These are phyloP conservation scores for Anaeramoeba ignava DNA, from an alignment of 78 protist species.

Conservation along the genomic window DNA sequence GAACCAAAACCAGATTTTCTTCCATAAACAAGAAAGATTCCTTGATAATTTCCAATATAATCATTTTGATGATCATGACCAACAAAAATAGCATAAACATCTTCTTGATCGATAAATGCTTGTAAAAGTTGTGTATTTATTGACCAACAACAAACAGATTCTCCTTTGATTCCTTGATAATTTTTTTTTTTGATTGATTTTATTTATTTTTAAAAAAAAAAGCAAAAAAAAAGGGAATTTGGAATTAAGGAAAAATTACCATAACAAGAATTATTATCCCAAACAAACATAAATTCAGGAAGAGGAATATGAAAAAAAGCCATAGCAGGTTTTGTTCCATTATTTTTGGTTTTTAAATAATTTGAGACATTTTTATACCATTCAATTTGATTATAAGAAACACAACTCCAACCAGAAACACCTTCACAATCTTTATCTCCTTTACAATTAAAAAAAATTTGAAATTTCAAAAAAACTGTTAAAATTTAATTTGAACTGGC, in stretches of 20 bases:
- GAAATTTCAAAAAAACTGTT: too few species aligned
- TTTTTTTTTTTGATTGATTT: too few species aligned
- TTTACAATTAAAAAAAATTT: too few species aligned
- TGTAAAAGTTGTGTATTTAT: conserved; percentile 42
- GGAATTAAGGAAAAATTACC: too few species aligned
- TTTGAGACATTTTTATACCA: conserved; percentile 25
- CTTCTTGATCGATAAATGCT: conserved; percentile 38
- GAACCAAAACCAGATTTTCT: conserved; percentile 29
- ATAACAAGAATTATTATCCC: too few species aligned
- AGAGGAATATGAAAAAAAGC: conserved; percentile 42
- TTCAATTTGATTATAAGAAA: conserved; percentile 27
- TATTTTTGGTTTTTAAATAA: conserved; percentile 11
- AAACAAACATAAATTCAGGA: conserved; percentile 24
- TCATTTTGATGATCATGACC: conserved; percentile 49
- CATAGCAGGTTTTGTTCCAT: conserved; percentile 21
- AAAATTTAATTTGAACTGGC: too few species aligned
- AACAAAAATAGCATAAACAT: conserved; percentile 23
- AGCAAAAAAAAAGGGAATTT: too few species aligned
- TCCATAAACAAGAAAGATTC: conserved; percentile 38
- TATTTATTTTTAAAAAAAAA: too few species aligned
- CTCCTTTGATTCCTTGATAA: conserved; percentile 21
- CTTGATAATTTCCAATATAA: conserved; percentile 30
- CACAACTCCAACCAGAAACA: conserved; percentile 42
- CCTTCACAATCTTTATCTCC: conserved; percentile 37
- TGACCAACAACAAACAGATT: conserved; percentile 42